A percentile compares a stretch with the other conserved stretches of the same genome.
Evolutionary conservation across 495 filamentous ascomycete genomes (phyloP).

Genomic region (Podospora comata): DNA sequence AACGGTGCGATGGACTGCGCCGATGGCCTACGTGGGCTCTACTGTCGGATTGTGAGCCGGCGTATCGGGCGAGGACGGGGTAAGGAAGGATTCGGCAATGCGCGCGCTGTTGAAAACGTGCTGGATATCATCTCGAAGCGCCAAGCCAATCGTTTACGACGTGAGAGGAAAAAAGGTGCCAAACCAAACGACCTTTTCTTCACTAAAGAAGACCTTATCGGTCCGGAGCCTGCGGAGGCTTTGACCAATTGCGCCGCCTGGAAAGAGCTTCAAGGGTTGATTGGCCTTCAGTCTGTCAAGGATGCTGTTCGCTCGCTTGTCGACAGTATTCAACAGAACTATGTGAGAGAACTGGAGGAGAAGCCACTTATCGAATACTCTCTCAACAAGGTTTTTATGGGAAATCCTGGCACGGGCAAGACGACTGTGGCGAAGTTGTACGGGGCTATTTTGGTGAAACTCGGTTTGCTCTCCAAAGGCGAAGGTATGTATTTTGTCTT

Average conservation of each 20-base stretch:
- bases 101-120: conserved; percentile 62
- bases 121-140: conserved; percentile 52
- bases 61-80: conserved; percentile 62
- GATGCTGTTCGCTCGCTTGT: conserved; percentile 55
- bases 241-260: conserved; percentile 53
- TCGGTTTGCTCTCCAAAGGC: conserved; percentile 59
- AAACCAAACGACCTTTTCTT: conserved; percentile 51
- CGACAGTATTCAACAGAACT: conserved; percentile 59
- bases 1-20: conserved; percentile 56
- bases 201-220: conserved; percentile 60
- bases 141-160: conserved; percentile 55
- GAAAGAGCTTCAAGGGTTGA: conserved; percentile 56
- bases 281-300: conserved; percentile 62
- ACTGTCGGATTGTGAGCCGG: conserved; percentile 59
- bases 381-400: conserved; percentile 70
- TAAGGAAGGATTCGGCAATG: conserved; percentile 69
- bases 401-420: conserved; percentile 71
- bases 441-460: conserved; percentile 58
- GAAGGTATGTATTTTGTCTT: conserved; percentile 47
- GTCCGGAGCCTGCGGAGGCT: conserved; percentile 58
- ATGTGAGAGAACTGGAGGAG: conserved; percentile 59
- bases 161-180: conserved; percentile 29
- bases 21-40: conserved; percentile 58
- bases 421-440: conserved; percentile 75
- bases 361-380: conserved; percentile 53